Evolutionary conservation across 2,329 filamentous ascomycete species (phyloP).

Genomic region (Xylaria sp.): DNA sequence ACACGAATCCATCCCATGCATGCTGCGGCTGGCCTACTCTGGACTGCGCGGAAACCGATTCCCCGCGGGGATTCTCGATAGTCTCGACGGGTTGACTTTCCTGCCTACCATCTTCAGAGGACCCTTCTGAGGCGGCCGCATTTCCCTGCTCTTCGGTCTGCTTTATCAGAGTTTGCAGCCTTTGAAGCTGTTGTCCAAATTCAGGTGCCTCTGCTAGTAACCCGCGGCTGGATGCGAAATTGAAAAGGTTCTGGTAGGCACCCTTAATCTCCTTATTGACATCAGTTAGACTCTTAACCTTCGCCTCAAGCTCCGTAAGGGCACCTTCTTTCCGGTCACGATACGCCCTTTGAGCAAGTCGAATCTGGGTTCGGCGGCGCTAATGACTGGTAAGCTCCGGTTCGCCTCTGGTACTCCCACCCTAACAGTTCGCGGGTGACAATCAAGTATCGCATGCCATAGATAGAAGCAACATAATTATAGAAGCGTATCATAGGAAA

Average conservation of each 20-base stretch:
- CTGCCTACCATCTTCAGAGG: conserved; percentile 24
- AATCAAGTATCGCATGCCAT: background rate
- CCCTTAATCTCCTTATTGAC: conserved; percentile 75
- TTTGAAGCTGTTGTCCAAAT: conserved; percentile 61
- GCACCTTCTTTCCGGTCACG: conserved; percentile 82
- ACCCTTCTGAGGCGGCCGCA: conserved; percentile 16
- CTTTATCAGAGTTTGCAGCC: conserved; percentile 59
- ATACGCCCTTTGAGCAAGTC: conserved; percentile 83
- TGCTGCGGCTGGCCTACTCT: conserved; percentile 13
- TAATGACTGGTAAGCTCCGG: conserved; percentile 38
- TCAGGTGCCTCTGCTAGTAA: conserved; percentile 59
- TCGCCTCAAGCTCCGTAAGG: conserved; percentile 71
- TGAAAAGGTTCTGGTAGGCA: conserved; percentile 68
- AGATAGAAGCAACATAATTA: no score
- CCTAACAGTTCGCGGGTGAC: background rate
- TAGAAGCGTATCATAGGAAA: background rate
- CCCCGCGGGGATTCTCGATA: background rate
- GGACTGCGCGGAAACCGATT: background rate
- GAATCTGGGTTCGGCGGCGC: conserved; percentile 85
- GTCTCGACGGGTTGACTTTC: conserved; percentile 9
- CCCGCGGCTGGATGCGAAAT: conserved; percentile 61
- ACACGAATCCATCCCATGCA: conserved; percentile 10
- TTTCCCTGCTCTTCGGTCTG: conserved; percentile 44
- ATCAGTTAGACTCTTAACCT: conserved; percentile 69
- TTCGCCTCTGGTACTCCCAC: background rate